Evolutionary conservation across 1,139 yeast species (phyloP).

Genomic region (Hyphopichia khmerensis): DNA sequence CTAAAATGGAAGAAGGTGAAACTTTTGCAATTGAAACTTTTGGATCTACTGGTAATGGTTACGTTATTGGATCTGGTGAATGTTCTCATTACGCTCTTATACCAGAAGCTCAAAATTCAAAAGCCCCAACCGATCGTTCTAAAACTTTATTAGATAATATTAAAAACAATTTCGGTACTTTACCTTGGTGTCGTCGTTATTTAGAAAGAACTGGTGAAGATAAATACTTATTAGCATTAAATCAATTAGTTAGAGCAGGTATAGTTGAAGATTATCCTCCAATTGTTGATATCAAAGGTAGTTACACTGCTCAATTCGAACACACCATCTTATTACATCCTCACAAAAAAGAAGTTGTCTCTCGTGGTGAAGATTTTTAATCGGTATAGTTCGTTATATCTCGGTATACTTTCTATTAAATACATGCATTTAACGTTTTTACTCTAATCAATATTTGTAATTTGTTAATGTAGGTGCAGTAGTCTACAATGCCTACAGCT

Average conservation of each 20-base stretch:
- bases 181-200: constrained; percentile 96
- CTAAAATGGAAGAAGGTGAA: constrained; percentile 99
- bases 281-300: constrained; percentile 76
- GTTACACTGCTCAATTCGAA: constrained; percentile 94
- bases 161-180: constrained; percentile 81
- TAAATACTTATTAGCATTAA: constrained; percentile 85
- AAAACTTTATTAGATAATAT: constrained; percentile 65
- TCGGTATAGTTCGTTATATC: too few species aligned
- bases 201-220: constrained; percentile 91
- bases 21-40: constrained; percentile 97
- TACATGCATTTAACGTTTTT: neutral
- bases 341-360: constrained; percentile 88
- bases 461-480: too few species aligned
- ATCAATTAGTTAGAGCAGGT: constrained; percentile 81
- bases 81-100: constrained; percentile 87
- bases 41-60: constrained; percentile 95
- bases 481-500: too few species aligned
- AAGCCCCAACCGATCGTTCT: constrained; percentile 63
- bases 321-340: constrained; percentile 92
- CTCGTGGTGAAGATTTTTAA: constrained; percentile 90
- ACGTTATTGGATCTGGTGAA: constrained; percentile 84
- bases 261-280: constrained; percentile 96
- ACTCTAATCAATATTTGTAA: neutral
- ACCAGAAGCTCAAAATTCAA: constrained; percentile 40
- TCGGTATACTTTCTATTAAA: too few species aligned